A percentile compares a stretch with the other conserved stretches of the same genome.
Conservation (phyloP, 805 yeast genomes). For the Wickerhamiella occidentalis region DNA sequence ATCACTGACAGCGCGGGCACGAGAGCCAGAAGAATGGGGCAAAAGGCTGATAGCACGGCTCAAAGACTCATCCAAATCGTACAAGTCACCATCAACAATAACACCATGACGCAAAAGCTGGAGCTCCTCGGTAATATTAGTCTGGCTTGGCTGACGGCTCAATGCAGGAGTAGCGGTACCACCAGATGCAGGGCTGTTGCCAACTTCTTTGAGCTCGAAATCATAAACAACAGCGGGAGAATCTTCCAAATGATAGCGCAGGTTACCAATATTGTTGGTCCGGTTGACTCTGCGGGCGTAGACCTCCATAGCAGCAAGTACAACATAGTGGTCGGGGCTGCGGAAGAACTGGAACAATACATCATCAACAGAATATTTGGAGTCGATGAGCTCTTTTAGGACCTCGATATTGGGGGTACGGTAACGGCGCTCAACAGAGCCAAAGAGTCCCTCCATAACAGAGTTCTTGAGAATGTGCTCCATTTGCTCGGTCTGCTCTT, state of each 20-base stretch:
- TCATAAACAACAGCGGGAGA: conserved; percentile 62
- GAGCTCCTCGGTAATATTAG: conserved; percentile 44
- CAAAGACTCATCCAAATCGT: conserved; percentile 78
- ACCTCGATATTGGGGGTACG: conserved; percentile 70
- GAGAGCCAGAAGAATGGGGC: conserved; percentile 35
- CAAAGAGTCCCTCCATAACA: conserved; percentile 80
- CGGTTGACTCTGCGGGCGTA: conserved; percentile 94
- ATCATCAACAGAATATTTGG: conserved; percentile 91
- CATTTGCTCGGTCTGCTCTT: conserved; percentile 92
- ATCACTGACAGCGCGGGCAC: conserved; percentile 32
- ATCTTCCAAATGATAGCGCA: conserved; percentile 44
- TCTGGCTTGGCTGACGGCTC: conserved; percentile 32
- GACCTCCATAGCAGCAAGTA: conserved; percentile 93
- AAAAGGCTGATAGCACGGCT: conserved; percentile 61
- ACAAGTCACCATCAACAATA: conserved; percentile 42
- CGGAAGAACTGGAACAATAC: conserved; percentile 85
- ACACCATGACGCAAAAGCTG: conserved; percentile 37
- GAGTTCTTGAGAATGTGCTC: conserved; percentile 90
- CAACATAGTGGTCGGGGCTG: conserved; percentile 73
- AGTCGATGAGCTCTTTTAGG: conserved; percentile 85
- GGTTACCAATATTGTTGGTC: conserved; percentile 78
- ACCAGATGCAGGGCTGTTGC: conserved; percentile 34
- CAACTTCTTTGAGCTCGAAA: conserved; percentile 30
- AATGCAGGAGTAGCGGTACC: conserved; percentile 17
- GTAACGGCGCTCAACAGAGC: conserved; percentile 49